These are phyloP conservation scores for Eimeria tenella DNA, from an alignment of 169 alveolate genomes.

Conservation along the genomic window DNA sequence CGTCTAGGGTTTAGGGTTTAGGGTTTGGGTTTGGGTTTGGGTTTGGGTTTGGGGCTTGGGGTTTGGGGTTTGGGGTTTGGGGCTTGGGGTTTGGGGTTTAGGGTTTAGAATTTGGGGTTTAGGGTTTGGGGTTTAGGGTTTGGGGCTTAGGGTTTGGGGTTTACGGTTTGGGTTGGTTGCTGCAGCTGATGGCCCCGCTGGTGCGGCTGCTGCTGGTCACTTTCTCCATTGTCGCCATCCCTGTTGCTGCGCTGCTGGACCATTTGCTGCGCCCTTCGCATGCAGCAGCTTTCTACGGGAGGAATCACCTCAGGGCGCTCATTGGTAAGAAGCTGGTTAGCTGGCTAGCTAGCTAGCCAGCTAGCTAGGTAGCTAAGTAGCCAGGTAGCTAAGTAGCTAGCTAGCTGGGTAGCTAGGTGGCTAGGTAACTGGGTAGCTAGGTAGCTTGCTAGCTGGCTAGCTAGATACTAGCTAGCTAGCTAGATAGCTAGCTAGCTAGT, in stretches of 20 bases:
- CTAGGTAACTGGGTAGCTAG: too few relatives aligned
- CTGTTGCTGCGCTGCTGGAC: slow-evolving; percentile 69
- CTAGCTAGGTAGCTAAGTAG: neutral
- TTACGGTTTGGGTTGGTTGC: neutral
- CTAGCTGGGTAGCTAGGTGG: too few relatives aligned
- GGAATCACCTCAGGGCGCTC: slow-evolving; percentile 66
- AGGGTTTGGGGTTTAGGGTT: neutral
- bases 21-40: neutral
- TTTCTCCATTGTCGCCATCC: slow-evolving; percentile 56
- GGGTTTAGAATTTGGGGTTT: neutral
- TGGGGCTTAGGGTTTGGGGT: neutral
- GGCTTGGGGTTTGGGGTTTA: neutral
- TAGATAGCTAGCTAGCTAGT: too few relatives aligned
- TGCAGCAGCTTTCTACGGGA: slow-evolving; percentile 5
- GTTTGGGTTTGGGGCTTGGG: neutral
- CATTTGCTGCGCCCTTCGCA: neutral
- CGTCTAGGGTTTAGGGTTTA: neutral
- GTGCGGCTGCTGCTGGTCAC: slow-evolving; percentile 63
- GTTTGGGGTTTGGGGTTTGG: neutral
- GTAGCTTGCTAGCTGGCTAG: too few relatives aligned
- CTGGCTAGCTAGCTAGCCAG: neutral
- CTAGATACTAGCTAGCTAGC: too few relatives aligned
- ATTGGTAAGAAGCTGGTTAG: slow-evolving; percentile 9
- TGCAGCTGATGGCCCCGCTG: slow-evolving; percentile 55
- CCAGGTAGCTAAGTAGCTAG: neutral